Percentiles rank a stretch among this genome's conserved stretches.
Conservation (phyloP, 371 early-diverging fungal genomes). For the Rhizopus microsporus region DNA sequence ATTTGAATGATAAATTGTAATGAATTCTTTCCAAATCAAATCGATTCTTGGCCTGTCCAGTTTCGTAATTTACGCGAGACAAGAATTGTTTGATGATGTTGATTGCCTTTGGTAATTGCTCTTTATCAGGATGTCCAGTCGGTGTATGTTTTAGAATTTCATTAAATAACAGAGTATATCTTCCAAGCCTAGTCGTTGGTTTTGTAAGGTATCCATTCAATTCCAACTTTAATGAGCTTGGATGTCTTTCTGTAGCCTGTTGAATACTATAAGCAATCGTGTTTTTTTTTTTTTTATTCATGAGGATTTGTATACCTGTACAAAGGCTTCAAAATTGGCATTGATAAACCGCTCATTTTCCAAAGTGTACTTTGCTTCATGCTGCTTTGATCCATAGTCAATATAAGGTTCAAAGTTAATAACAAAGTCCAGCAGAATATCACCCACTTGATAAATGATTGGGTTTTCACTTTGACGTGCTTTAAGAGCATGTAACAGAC, state of each 20-base stretch:
- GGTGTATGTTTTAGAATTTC: slow-evolving; percentile 86
- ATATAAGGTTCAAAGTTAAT: slow-evolving; percentile 78
- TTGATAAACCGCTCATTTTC: slow-evolving; percentile 40
- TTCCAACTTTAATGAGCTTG: slow-evolving; percentile 70
- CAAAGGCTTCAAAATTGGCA: slow-evolving; percentile 37
- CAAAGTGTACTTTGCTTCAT: slow-evolving; percentile 64
- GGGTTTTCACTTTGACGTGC: slow-evolving; percentile 72
- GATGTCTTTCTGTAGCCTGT: slow-evolving; percentile 40
- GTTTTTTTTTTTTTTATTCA: background rate
- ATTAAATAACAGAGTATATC: slow-evolving; percentile 89
- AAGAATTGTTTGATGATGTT: slow-evolving; percentile 73
- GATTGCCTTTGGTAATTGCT: slow-evolving; percentile 74
- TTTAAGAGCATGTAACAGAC: slow-evolving; percentile 66
- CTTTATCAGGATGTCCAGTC: slow-evolving; percentile 74
- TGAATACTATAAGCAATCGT: background rate
- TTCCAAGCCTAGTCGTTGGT: slow-evolving; percentile 86
- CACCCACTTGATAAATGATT: slow-evolving; percentile 82
- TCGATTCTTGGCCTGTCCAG: slow-evolving; percentile 40
- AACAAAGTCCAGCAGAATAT: slow-evolving; percentile 76
- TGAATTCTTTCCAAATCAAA: slow-evolving; percentile 44
- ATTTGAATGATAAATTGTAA: slow-evolving; percentile 50
- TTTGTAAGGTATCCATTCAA: slow-evolving; percentile 78
- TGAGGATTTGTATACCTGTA: slow-evolving; percentile 41
- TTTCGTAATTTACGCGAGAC: slow-evolving; percentile 47
- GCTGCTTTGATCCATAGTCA: slow-evolving; percentile 85